Evolutionary conservation across 371 early-diverging fungal species (phyloP).

Genomic region (Syncephalastrum monosporum): DNA sequence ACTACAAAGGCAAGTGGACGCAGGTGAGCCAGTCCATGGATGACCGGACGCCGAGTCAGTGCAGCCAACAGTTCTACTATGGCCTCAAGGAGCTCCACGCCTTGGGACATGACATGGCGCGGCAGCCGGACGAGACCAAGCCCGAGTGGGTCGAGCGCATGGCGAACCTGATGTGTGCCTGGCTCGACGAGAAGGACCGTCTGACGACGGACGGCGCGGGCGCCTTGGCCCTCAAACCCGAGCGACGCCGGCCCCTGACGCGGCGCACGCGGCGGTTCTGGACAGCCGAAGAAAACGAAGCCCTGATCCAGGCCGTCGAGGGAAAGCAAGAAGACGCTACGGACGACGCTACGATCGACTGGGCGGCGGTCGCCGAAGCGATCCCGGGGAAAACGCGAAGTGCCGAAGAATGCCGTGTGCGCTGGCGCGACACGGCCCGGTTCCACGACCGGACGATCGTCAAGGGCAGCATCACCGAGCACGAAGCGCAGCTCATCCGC

Average conservation of each 20-base stretch:
- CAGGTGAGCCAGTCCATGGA: constrained; percentile 19
- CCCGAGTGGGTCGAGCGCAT: constrained; percentile 23
- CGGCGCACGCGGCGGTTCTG: constrained; percentile 14
- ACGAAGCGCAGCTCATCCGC: constrained; percentile 26
- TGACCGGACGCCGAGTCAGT: constrained; percentile 20
- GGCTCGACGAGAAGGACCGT: constrained; percentile 9
- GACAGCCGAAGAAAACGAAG: constrained; percentile 27
- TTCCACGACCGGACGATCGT: constrained; percentile 2
- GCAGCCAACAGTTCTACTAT: constrained; percentile 21
- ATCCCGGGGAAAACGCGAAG: constrained; percentile 5
- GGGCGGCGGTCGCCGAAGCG: constrained; percentile 16
- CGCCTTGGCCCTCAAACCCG: neutral
- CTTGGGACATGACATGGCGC: constrained; percentile 14
- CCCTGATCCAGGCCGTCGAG: too few relatives aligned
- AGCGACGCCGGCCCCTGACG: neutral
- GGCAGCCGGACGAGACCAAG: constrained; percentile 15
- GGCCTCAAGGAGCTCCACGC: constrained; percentile 14
- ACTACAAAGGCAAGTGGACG: constrained; percentile 18
- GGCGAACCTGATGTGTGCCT: constrained; percentile 18
- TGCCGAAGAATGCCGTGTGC: constrained; percentile 18
- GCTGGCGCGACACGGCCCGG: constrained; percentile 22
- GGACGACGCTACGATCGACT: constrained; percentile 6
- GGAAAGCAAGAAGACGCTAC: constrained; percentile 12
- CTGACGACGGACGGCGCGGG: neutral
- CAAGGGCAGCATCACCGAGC: constrained; percentile 17